These are phyloP conservation scores for Penicillium sp. DNA, from an alignment of 2,329 filamentous ascomycete species.

Conservation along the genomic window DNA sequence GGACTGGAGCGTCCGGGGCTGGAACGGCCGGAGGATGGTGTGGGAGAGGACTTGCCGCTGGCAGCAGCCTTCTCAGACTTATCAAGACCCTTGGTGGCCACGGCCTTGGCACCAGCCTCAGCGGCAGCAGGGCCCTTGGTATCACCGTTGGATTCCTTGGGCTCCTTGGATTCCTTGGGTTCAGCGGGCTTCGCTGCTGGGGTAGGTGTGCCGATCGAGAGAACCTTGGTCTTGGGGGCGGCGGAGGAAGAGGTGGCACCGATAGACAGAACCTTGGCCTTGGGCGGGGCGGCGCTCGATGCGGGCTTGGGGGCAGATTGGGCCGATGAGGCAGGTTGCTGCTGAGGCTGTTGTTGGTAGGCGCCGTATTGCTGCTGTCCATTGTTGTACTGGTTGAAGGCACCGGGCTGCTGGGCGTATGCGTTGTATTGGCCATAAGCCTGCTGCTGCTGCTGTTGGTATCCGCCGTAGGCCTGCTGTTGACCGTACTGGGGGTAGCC, in stretches of 20 bases:
- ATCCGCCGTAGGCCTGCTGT: constrained; percentile 32
- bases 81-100: constrained; percentile 85
- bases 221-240: constrained; percentile 69
- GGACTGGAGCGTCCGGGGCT: constrained; percentile 80
- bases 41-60: constrained; percentile 76
- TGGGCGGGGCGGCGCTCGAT: constrained; percentile 48
- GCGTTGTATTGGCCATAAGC: constrained; percentile 43
- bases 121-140: constrained; percentile 51
- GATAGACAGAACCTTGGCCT: constrained; percentile 64
- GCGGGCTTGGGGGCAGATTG: constrained; percentile 54
- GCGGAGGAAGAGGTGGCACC: constrained; percentile 50
- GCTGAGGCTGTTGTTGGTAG: constrained; percentile 57
- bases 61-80: constrained; percentile 71
- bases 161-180: constrained; percentile 46
- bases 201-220: constrained; percentile 66
- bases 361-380: constrained; percentile 58
- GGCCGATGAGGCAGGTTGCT: constrained; percentile 43
- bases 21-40: constrained; percentile 79
- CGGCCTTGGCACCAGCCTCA: constrained; percentile 76
- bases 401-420: constrained; percentile 57
- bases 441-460: constrained; percentile 43
- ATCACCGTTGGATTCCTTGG: constrained; percentile 37
- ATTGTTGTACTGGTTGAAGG: constrained; percentile 59
- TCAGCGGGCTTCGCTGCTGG: constrained; percentile 47
- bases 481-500: constrained; percentile 44